Percentiles rank a stretch among this genome's conserved stretches.
Evolutionary conservation across 495 filamentous ascomycete species (phyloP).

Genomic region (Geoglossum glabrum): DNA sequence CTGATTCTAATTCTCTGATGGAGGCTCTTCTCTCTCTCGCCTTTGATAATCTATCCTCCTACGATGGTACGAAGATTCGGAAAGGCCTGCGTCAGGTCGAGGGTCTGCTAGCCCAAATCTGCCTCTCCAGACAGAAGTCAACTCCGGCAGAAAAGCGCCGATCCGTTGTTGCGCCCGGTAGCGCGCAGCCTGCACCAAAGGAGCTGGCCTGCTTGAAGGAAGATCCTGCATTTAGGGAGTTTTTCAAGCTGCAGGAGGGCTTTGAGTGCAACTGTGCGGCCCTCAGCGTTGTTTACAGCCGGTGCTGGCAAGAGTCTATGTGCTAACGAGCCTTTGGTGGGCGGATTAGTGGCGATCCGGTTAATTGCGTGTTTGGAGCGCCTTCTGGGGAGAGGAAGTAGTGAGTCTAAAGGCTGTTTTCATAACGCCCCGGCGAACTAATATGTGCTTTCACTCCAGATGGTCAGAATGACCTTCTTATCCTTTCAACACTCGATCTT

Average conservation of each 20-base stretch:
- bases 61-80: slow-evolving; percentile 67
- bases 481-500: slow-evolving; percentile 70
- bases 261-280: slow-evolving; percentile 82
- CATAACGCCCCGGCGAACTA: background rate
- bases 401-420: too few relatives aligned
- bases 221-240: slow-evolving; percentile 87
- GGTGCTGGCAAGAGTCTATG: background rate
- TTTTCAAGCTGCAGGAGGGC: slow-evolving; percentile 87
- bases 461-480: slow-evolving; percentile 71
- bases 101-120: slow-evolving; percentile 88
- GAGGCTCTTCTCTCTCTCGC: slow-evolving; percentile 80
- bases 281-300: background rate
- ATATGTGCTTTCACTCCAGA: slow-evolving; percentile 19
- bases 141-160: slow-evolving; percentile 14
- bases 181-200: slow-evolving; percentile 22
- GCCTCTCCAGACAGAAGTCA: slow-evolving; percentile 32
- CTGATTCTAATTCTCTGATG: slow-evolving; percentile 28
- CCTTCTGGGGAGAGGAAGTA: slow-evolving; percentile 57
- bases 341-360: slow-evolving; percentile 50
- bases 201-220: slow-evolving; percentile 45
- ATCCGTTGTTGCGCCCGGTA: slow-evolving; percentile 18
- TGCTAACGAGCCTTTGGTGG: background rate
- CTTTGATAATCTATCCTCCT: slow-evolving; percentile 92
- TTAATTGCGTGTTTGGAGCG: slow-evolving; percentile 75
- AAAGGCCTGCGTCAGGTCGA: slow-evolving; percentile 93